phyloP scores from a whole-genome alignment of 208 protist species.

The Endotrypanum monterogeii region DNA sequence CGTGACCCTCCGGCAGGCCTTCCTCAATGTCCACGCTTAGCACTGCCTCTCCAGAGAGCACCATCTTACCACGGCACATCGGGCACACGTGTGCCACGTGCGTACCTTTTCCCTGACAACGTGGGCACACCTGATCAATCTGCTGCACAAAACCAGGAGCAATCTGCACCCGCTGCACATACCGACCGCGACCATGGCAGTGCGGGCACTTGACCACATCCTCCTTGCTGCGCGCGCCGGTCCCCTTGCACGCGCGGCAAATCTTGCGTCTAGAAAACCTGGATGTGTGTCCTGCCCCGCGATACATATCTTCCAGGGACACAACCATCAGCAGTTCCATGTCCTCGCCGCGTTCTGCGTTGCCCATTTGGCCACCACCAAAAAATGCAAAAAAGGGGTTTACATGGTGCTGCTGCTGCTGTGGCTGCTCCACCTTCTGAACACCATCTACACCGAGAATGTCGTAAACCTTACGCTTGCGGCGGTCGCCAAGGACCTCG shows the following conservation, averaged over 20 bases:
- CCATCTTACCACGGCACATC: constrained; percentile 68
- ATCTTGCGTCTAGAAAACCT: constrained; percentile 89
- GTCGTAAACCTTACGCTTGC: constrained; percentile 93
- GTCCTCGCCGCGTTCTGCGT: constrained; percentile 48
- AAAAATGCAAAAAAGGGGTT: constrained; percentile 41
- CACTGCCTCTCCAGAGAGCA: constrained; percentile 41
- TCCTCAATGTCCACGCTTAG: constrained; percentile 78
- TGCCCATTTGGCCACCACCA: constrained; percentile 33
- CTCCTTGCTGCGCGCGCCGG: constrained; percentile 38
- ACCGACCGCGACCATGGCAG: constrained; percentile 68
- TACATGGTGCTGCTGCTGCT: constrained; percentile 35
- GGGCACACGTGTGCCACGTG: constrained; percentile 75
- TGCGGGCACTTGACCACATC: constrained; percentile 49
- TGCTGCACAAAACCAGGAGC: constrained; percentile 80
- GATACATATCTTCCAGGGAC: constrained; percentile 93
- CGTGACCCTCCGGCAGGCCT: constrained; percentile 77
- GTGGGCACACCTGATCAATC: constrained; percentile 78
- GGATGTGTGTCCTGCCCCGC: constrained; percentile 76
- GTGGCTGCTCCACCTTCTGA: constrained; percentile 63
- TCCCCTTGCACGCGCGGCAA: constrained; percentile 76
- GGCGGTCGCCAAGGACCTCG: constrained; percentile 88
- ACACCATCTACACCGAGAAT: constrained; percentile 88
- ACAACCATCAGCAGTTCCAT: constrained; percentile 67
- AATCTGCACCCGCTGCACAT: constrained; percentile 75
- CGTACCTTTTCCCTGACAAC: constrained; percentile 90